Base-by-base conservation (phyloP, 2,329 filamentous ascomycete genomes). In the Nothophaeocryptopus gaeumannii region DNA sequence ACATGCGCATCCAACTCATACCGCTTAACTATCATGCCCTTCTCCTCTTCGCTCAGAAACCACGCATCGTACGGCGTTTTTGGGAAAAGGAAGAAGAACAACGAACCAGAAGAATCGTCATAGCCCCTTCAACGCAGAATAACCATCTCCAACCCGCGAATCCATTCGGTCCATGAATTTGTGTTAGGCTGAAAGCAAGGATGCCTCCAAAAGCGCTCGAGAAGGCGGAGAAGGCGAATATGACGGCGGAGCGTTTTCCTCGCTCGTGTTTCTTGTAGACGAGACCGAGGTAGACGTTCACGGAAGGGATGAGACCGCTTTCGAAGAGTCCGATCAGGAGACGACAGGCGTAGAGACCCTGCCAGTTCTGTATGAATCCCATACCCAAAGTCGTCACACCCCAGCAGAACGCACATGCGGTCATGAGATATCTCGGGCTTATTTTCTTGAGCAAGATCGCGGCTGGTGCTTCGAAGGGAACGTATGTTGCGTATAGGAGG, bases 401-500 rank as follows among this genome's bases (percentile, higher is more conserved):
- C 46, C 46, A 49, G 33, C 39, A 49, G n/a, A 49, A 37, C 5
- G 46, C 46, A 31, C 39, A 49, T 12, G 16, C 13, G 1, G 44
- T 30, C 46, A 49, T 43, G 13, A 49, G 26, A 29, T 49, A 49
- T 20, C 43, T 49, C 15, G 46, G 46, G 34, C 32, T 38, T 38
- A 49, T 30, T 20, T 49, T 37, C 39, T 49, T 49, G 5, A 43
- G n/a, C 3, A 41, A 30, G 15, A 49, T 11, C 8, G 46, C 46
- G 5, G 46, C 46, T 3, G 46, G 46, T 4, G 72, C 70, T 44
- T 79, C 76, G 37, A 78, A 74, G 3, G 70, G 58, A 7, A 79
- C 46, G 31, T 49, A 49, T 4, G 46, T 49, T 15, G 46, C 74
- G 54, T 78, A 79, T 58, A 80, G 78, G 41, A 80, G 73, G 0